These are phyloP conservation scores for Exophiala oligosperma DNA, from an alignment of 2,329 filamentous ascomycete genomes.

Conservation along the genomic window DNA sequence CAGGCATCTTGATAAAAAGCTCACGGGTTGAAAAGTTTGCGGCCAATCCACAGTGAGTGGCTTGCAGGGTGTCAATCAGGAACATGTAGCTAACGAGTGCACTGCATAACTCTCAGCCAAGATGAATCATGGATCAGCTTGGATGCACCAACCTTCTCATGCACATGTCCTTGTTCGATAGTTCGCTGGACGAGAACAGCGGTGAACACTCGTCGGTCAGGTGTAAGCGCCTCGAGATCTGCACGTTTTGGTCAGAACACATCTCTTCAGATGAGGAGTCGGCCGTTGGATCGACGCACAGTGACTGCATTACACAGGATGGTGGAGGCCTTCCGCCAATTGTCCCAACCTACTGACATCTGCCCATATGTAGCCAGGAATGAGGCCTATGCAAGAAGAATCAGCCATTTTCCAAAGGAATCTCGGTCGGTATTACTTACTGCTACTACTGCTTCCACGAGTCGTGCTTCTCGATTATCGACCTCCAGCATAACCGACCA, in stretches of 20 bases:
- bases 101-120: constrained; percentile 2
- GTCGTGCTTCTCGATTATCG: constrained; percentile 12
- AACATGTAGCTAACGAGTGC: constrained; percentile 8
- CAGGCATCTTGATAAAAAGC: constrained; percentile 9
- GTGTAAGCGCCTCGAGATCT: constrained; percentile 15
- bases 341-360: not conserved
- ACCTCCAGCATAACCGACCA: constrained; percentile 13
- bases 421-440: not conserved
- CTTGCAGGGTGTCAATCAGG: constrained; percentile 8
- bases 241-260: not conserved
- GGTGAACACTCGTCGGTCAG: constrained; percentile 13
- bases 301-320: constrained; percentile 11
- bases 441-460: constrained; percentile 5
- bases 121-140: not conserved
- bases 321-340: constrained; percentile 3
- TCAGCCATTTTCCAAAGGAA: not conserved
- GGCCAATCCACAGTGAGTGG: not conserved
- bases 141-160: not conserved
- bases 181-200: not conserved
- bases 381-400: constrained; percentile 1
- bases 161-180: not conserved
- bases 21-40: constrained; percentile 2
- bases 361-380: constrained; percentile 3
- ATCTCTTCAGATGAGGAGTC: not conserved
- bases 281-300: not conserved